phyloP scores from a whole-genome alignment of 495 filamentous ascomycete species.

The Hypoxylon rickii region DNA sequence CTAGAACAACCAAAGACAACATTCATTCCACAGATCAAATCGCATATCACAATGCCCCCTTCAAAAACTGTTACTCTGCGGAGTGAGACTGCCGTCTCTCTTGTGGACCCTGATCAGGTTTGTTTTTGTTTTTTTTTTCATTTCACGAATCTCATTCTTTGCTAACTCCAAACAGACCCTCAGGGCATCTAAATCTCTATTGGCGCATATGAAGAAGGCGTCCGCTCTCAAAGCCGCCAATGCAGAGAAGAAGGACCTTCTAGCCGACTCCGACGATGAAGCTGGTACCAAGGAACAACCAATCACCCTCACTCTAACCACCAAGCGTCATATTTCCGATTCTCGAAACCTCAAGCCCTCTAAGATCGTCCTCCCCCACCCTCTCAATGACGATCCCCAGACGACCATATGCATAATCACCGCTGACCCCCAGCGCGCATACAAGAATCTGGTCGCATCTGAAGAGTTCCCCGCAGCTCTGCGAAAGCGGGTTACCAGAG shows the following conservation, averaged over 20 bases:
- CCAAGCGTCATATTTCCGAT: constrained; percentile 84
- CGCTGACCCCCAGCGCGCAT: constrained; percentile 78
- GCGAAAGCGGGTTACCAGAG: constrained; percentile 71
- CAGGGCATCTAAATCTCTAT: constrained; percentile 79
- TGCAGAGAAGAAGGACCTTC: constrained; percentile 67
- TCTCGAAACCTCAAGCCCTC: constrained; percentile 76
- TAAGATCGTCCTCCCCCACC: constrained; percentile 65
- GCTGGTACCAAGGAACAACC: constrained; percentile 64
- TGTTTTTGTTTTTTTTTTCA: constrained; percentile 12
- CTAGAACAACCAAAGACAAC: too few species aligned
- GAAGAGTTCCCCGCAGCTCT: constrained; percentile 75
- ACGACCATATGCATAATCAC: constrained; percentile 41
- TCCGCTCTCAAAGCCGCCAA: constrained; percentile 59
- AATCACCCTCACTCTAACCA: constrained; percentile 84
- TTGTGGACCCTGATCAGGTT: constrained; percentile 52
- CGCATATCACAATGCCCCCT: constrained; percentile 27
- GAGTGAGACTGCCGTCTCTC: constrained; percentile 42
- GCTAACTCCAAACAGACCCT: constrained; percentile 56
- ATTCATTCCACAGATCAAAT: constrained; percentile 8
- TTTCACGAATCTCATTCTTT: neutral
- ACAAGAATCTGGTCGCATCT: constrained; percentile 83
- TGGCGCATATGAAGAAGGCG: constrained; percentile 75
- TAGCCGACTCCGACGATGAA: constrained; percentile 66
- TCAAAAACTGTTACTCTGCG: constrained; percentile 36
- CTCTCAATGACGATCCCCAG: constrained; percentile 59